These are phyloP conservation scores for Porphyrellus cyaneotinctus DNA, from an alignment of 768 basidiomycete genomes.

Conservation along the genomic window DNA sequence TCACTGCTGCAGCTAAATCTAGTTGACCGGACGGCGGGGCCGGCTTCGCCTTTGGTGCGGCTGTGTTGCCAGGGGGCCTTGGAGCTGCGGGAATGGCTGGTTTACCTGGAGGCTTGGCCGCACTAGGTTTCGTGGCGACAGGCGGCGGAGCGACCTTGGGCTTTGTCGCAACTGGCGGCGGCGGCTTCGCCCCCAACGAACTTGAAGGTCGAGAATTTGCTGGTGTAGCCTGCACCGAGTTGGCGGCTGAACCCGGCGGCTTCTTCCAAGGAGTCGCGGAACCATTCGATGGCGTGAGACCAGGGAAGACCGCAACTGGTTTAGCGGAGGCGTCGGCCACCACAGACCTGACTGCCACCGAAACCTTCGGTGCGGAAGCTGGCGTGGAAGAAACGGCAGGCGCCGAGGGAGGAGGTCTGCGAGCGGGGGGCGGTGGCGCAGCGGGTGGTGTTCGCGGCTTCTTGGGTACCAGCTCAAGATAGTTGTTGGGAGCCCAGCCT, in stretches of 20 bases:
- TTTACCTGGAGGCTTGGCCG: constrained; percentile 49
- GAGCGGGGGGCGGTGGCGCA: constrained; percentile 64
- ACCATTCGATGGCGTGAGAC: constrained; percentile 65
- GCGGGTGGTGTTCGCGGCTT: constrained; percentile 61
- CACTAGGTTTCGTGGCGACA: constrained; percentile 49
- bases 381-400: constrained; percentile 37
- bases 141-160: constrained; percentile 61
- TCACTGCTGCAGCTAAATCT: constrained; percentile 81
- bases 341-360: constrained; percentile 40
- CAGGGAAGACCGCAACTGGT: constrained; percentile 79
- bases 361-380: constrained; percentile 28
- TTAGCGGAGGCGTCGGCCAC: constrained; percentile 63
- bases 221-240: constrained; percentile 37
- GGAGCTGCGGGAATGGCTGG: constrained; percentile 61
- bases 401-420: constrained; percentile 41
- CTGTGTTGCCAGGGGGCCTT: constrained; percentile 39
- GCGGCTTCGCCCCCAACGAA: constrained; percentile 44
- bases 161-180: constrained; percentile 61
- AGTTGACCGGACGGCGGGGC: constrained; percentile 56
- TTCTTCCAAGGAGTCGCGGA: constrained; percentile 75
- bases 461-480: constrained; percentile 75
- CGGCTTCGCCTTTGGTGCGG: constrained; percentile 38
- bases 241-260: constrained; percentile 32
- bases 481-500: constrained; percentile 95
- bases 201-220: constrained; percentile 50